phyloP scores from a whole-genome alignment of 169 alveolate species.

The Toxoplasma gondii region DNA sequence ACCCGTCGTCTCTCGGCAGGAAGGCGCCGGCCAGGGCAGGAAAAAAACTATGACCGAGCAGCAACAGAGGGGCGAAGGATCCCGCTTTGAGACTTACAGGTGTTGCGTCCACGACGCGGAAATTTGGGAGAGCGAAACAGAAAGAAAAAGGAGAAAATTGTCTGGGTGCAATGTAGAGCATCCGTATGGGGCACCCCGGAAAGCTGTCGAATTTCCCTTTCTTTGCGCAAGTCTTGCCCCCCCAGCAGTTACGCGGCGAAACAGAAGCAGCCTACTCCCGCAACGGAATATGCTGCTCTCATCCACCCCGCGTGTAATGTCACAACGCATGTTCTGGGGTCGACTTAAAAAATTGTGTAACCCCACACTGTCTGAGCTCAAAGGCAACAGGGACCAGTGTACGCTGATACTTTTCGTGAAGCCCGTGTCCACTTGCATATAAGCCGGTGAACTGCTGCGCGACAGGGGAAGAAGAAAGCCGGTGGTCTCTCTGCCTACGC shows the following conservation, averaged over 20 bases:
- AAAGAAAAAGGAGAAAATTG: background rate
- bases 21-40: too few species aligned
- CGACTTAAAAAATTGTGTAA: too few species aligned
- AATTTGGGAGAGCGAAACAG: background rate
- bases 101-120: background rate
- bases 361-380: too few species aligned
- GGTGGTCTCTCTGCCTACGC: background rate
- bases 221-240: constrained; percentile 7
- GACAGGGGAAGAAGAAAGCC: background rate
- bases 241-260: background rate
- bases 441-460: background rate
- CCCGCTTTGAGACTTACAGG: background rate
- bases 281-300: background rate
- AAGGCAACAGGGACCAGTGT: too few species aligned
- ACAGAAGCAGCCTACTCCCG: background rate
- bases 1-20: too few species aligned
- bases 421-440: background rate
- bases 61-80: background rate
- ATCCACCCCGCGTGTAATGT: background rate
- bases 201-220: background rate
- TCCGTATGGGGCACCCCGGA: background rate
- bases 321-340: too few species aligned
- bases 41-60: background rate
- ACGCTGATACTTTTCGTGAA: too few species aligned
- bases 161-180: background rate